phyloP scores from a whole-genome alignment of 148 eudicot species.

The Nepenthes gracilis region DNA sequence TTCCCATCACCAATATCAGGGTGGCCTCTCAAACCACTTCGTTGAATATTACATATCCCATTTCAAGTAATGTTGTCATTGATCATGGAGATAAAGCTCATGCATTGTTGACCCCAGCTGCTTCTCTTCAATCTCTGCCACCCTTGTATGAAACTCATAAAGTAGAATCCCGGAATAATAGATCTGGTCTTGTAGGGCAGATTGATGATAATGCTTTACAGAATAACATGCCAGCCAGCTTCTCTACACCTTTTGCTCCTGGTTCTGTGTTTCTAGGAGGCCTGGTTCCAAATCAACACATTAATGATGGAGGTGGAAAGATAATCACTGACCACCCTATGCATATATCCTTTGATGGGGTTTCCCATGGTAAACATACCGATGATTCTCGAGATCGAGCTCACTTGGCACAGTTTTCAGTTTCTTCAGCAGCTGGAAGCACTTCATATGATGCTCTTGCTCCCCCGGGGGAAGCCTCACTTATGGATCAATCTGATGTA shows the following conservation, averaged over 20 bases:
- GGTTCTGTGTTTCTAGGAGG: conserved; percentile 24
- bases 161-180: conserved; percentile 19
- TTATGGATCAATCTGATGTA: conserved; percentile 13
- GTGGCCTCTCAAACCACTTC: conserved; percentile 30
- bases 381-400: conserved; percentile 13
- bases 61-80: conserved; percentile 18
- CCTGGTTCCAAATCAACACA: conserved; percentile 38
- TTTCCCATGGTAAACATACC: conserved; percentile 15
- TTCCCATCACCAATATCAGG: conserved; percentile 20
- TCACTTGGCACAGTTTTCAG: conserved; percentile 4
- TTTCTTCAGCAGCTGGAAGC: conserved; percentile 6
- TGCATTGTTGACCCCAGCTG: conserved; percentile 16
- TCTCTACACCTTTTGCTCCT: conserved; percentile 32
- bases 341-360: conserved; percentile 15
- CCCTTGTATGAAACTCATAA: conserved; percentile 24
- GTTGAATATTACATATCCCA: conserved; percentile 19
- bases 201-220: conserved; percentile 15
- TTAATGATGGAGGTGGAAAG: conserved; percentile 25
- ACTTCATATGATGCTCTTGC: conserved; percentile 12
- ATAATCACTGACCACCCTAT: conserved; percentile 14
- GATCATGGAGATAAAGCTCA: conserved; percentile 31
- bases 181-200: conserved; percentile 20
- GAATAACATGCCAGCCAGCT: conserved; percentile 19
- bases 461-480: conserved; percentile 17
- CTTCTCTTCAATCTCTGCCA: conserved; percentile 29